Evolutionary conservation across 371 early-diverging fungal genomes (phyloP).

Genomic region (Rhizopus arrhizus): DNA sequence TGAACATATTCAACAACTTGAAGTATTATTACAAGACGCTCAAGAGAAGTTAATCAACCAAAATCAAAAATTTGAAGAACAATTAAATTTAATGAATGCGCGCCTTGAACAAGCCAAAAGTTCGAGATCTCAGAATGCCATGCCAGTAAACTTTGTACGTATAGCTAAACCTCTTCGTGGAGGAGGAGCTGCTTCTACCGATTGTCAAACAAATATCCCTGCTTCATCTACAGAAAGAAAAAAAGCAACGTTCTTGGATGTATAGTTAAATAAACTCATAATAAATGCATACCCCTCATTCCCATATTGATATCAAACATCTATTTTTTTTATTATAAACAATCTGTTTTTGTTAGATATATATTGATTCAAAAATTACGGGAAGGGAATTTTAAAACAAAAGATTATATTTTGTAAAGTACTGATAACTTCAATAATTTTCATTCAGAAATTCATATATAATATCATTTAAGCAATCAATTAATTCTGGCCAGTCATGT

Average conservation of each 20-base stretch:
- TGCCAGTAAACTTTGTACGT: conserved; percentile 72
- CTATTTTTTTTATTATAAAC: conserved; percentile 4
- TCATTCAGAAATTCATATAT: conserved; percentile 20
- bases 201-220: conserved; percentile 17
- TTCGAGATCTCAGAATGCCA: conserved; percentile 52
- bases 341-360: no score
- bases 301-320: conserved; percentile 1
- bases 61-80: conserved; percentile 84
- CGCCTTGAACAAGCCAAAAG: conserved; percentile 73
- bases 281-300: conserved; percentile 21
- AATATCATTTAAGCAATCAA: conserved; percentile 38
- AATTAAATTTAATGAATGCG: conserved; percentile 73
- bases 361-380: no score
- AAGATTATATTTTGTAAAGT: not conserved
- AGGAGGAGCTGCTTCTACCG: conserved; percentile 62
- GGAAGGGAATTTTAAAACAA: not conserved
- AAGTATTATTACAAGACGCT: conserved; percentile 80
- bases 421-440: not conserved
- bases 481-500: conserved; percentile 44
- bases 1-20: conserved; percentile 91
- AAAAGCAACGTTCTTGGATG: conserved; percentile 45
- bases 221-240: conserved; percentile 31
- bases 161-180: conserved; percentile 94
- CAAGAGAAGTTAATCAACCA: conserved; percentile 75
- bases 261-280: conserved; percentile 42